Base-by-base conservation (phyloP, 2,329 filamentous ascomycete species). In the Aspergillus brunneoviolaceus region DNA sequence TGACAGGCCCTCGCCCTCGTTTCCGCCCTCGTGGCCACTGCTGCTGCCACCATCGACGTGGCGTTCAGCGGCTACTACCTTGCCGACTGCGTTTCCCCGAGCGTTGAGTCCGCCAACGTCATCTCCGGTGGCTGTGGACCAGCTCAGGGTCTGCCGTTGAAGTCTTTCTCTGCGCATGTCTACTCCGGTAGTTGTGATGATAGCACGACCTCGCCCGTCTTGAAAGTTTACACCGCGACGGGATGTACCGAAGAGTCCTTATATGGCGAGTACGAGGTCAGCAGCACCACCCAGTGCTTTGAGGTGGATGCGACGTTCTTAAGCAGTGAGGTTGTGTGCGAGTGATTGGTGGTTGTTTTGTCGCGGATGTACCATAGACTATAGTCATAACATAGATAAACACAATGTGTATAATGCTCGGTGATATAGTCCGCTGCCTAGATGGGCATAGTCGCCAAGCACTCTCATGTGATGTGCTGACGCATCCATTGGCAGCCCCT, bases 11-110 rank as follows among this genome's bases (percentile, higher is more conserved):
- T 54, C 25, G 35, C 51, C 35, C 35, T 54, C n/a, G 5, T 35
- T 35, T 7, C 51, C 5, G 2, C 33, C 23, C 23, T 54, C 5
- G 3, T 54, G 23, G 35, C 51, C 35, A 45, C 33, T 12, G 35
- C 51, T 5, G 23, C 51, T 29, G 51, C 51, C 7, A 54, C 35
- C 16, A 1, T 54, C 5, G 51, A 54, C 51, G 14, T 54, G 23
- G 51, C 51, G 33, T 54, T 54, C 35, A 54, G 51, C 14, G 51
- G 51, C 51, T 54, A 47, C 51, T 54, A 54, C 51, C 2, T 45
- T 3, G 33, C 51, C 35, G 51, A 47, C 35, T 54, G 51, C 33
- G 51, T 54, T n/a, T 45, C 51, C 14, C 51, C 51, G 14, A 54
- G 51, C 51, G 31, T 54, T 25, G 51, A 47, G 7, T 42, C 51